Percentiles rank a stretch among this genome's conserved stretches.
These are phyloP conservation scores for Didymella exigua DNA, from an alignment of 2,329 filamentous ascomycete genomes.

Conservation along the genomic window DNA sequence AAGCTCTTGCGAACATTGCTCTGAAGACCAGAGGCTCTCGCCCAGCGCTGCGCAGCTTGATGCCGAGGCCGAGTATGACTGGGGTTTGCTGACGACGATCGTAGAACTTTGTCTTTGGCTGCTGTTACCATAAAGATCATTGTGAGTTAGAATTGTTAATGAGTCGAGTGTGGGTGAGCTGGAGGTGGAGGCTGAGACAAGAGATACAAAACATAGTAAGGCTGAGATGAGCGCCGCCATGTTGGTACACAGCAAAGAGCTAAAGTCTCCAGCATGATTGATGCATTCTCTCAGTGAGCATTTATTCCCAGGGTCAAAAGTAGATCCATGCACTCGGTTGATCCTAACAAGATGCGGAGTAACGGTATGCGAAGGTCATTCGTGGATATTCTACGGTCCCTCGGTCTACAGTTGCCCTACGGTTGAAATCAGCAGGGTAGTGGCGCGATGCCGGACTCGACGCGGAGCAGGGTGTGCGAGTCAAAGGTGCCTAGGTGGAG, in stretches of 20 bases:
- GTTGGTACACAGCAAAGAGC: conserved; percentile 2
- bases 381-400: conserved; percentile 5
- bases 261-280: neutral
- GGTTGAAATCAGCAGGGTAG: neutral
- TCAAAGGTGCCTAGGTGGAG: conserved; percentile 3
- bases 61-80: conserved; percentile 13
- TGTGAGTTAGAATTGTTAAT: conserved; percentile 38
- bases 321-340: neutral
- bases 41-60: conserved; percentile 29
- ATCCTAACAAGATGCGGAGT: neutral
- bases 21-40: conserved; percentile 29
- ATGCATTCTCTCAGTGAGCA: neutral
- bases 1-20: conserved; percentile 14
- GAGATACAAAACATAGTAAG: conserved; percentile 14
- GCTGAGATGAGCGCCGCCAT: conserved; percentile 20
- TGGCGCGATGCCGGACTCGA: conserved; percentile 1
- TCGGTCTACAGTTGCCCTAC: conserved; percentile 1
- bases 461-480: conserved; percentile 1
- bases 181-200: conserved; percentile 18
- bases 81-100: conserved; percentile 25
- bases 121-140: conserved; percentile 33
- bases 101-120: conserved; percentile 27
- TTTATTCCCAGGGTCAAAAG: neutral
- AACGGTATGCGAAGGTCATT: conserved; percentile 9
- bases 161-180: conserved; percentile 34